Base-by-base conservation (phyloP, 73 alveolate species). In the Paramecium octaurelia region DNA sequence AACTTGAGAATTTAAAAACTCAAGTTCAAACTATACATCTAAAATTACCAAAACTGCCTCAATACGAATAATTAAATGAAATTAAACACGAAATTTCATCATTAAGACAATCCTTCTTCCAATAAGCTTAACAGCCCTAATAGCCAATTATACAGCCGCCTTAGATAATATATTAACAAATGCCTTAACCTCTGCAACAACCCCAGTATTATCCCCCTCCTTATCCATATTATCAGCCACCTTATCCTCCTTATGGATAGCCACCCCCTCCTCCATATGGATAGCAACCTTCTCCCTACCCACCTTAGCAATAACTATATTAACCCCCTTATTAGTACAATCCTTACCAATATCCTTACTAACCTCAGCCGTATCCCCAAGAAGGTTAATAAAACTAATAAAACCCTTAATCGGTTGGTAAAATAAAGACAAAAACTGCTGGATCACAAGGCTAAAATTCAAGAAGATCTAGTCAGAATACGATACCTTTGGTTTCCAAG, bases 311-410 rank as follows among this genome's bases (percentile, higher is more conserved):
- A 54, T 54, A 54, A 54, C 27, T 18, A 3, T 54, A 54, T 54
- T 54, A 40, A 95, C 77, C 31, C 97, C 98, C 73, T 92, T 86
- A 46, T 97, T 95, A 69, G 93, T 60, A 75, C 93, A 27, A 85
- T 92, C 59, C 92, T 94, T 35, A 96, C 91, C 64, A 95, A 97
- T 57, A 6, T 96, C 99, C 80, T 93, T 94, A 86, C 93, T 92
- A 89, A 97, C 23, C 60, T 48, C 96, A 90, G 93, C 85, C 48
- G 97, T 97, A 40, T 97, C 64, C 80, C 97, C 93, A 91, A 95
- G 97, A 31, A 97, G 97, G 57, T 96, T 95, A 86, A 94, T 46
- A 16, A 93, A 94, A 64, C 12, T 64, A 20, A 64, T 64, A 64
- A 64, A 64, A 64, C 12, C 57, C 46, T 31, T 24, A 48, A 80